Conservation (phyloP, 345 rosid genomes). For the thale cress (Arabidopsis thaliana) region DNA sequence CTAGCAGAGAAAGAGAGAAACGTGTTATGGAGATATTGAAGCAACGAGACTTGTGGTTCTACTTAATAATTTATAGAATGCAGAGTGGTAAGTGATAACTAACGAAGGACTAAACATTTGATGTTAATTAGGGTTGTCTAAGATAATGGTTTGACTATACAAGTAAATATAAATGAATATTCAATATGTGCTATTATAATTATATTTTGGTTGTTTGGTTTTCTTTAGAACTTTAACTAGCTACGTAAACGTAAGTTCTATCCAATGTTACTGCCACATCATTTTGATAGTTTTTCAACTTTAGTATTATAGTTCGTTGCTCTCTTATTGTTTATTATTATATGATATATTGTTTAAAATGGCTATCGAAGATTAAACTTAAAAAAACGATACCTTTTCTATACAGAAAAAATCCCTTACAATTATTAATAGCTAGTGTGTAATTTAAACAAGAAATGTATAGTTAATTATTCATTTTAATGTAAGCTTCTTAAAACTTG, state of each 20-base stretch:
- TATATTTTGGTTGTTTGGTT: too few relatives aligned
- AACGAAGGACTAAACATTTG: not conserved
- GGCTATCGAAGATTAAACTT: not conserved
- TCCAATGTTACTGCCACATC: not conserved
- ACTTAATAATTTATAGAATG: slow-evolving; percentile 30
- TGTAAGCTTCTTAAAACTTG: not conserved
- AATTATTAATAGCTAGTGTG: not conserved
- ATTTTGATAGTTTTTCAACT: not conserved
- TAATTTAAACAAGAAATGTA: not conserved
- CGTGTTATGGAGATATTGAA: slow-evolving; percentile 17
- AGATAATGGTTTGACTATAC: slow-evolving; percentile 10
- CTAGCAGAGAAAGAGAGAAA: not conserved
- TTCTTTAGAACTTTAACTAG: not conserved
- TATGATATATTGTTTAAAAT: not conserved
- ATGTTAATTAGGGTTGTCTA: slow-evolving; percentile 1
- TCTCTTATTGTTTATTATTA: too few relatives aligned
- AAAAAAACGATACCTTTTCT: not conserved
- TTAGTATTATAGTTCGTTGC: not conserved
- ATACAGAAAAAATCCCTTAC: not conserved
- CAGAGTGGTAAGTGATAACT: slow-evolving; percentile 7
- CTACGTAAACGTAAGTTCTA: slow-evolving; percentile 8
- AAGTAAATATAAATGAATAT: not conserved
- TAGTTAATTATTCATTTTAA: not conserved
- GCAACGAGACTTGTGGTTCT: not conserved
- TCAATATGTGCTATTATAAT: not conserved